Evolutionary conservation across 192 early-diverging fungal genomes (phyloP).

Genomic region (Funneliformis geosporum): DNA sequence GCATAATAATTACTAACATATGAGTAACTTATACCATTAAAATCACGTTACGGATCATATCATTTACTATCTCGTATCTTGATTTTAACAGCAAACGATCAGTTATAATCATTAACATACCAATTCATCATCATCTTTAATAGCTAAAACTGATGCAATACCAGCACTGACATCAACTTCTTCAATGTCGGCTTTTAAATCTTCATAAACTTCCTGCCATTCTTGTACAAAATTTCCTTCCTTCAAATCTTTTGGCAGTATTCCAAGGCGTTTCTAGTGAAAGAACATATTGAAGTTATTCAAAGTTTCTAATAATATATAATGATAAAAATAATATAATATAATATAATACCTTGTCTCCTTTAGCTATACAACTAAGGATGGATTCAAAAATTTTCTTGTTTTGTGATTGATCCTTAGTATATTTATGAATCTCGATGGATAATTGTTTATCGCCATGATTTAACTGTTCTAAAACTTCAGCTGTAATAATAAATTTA

Average conservation of each 20-base stretch:
- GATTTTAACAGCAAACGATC: too few species aligned
- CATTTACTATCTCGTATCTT: too few species aligned
- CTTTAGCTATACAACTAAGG: constrained; percentile 48
- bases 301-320: not conserved
- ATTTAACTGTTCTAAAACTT: constrained; percentile 66
- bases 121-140: constrained; percentile 92
- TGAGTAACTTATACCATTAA: too few species aligned
- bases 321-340: not conserved
- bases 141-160: constrained; percentile 70
- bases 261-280: constrained; percentile 67
- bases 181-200: constrained; percentile 54
- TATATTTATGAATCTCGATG: constrained; percentile 73
- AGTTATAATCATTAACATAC: constrained; percentile 41
- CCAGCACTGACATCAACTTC: constrained; percentile 72
- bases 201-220: constrained; percentile 70
- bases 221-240: constrained; percentile 76
- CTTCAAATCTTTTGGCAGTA: constrained; percentile 74
- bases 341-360: constrained; percentile 36
- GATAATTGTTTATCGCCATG: constrained; percentile 60
- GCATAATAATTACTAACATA: too few species aligned
- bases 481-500: constrained; percentile 37
- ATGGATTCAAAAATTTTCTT: constrained; percentile 61
- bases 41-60: too few species aligned
- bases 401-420: constrained; percentile 79
- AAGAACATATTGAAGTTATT: not conserved